Base-by-base conservation (phyloP, 2,329 filamentous ascomycete species). In the Dactylellina haptotyla region DNA sequence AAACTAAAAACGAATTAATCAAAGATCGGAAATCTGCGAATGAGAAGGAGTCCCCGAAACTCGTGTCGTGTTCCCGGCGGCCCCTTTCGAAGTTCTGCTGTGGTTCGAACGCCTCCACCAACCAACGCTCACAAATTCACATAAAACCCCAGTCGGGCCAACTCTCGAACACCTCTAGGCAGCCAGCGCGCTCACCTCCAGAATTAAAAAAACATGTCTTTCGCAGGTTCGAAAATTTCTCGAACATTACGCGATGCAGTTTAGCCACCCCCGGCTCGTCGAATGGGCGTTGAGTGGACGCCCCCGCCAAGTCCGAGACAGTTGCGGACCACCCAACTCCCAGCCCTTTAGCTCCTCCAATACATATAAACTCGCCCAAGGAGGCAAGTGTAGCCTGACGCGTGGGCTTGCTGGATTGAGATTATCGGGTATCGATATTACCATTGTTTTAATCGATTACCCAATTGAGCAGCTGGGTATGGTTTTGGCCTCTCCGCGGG, bases 381-480 rank as follows among this genome's bases (percentile, higher is more conserved):
- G 53, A 64, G 67, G 67, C 34, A 72, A 72, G 43, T 72, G 67
- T 53, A 72, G 67, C 67, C 67, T 59, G 46, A 57, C 67, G 67
- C 59, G 45, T 72, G 59, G 26, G 67, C 51, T 72, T 72, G 26
- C 67, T 59, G 6, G 1, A 72, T 72, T 59, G 53, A 53, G 67
- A 50, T 14, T 28, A 58, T 37, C 57, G 59, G 41, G 41, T 62
- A 71, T 59, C 43, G 63, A 58, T 67, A 67, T 59, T 70, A 62
- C 51, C 58, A 34, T 14, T 58, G 39, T 50, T 62, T 54, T 56
- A 54, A 70, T 71, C 41, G 57, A 69, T 63, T 71, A 46, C 66
- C 51, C 26, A 37, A 71, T 71, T 16, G 41, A 71, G 66, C 46
- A 71, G 66, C 51, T 71, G 41, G 58, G 64, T 67, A n/a, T 51